phyloP scores from a whole-genome alignment of 805 yeast genomes.

The Komagataella mondaviorum region DNA sequence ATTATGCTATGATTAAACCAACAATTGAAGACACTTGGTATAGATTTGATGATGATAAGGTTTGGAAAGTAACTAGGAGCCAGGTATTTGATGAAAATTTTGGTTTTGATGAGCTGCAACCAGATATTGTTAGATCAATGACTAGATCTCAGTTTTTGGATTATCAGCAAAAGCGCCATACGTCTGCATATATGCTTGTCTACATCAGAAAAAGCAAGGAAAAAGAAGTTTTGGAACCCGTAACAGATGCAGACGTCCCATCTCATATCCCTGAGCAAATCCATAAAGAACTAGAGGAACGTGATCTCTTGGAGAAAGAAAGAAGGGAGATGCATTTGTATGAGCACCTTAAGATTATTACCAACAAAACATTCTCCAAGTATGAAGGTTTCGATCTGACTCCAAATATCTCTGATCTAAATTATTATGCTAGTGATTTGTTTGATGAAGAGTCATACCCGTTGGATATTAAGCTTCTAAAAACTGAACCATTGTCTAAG shows the following conservation, averaged over 20 bases:
- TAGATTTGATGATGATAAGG: slow-evolving; percentile 91
- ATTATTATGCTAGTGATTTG: slow-evolving; percentile 35
- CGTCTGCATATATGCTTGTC: slow-evolving; percentile 96
- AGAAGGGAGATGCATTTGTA: slow-evolving; percentile 62
- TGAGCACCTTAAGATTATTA: slow-evolving; percentile 41
- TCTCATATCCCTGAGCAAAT: slow-evolving; percentile 53
- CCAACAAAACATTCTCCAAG: slow-evolving; percentile 36
- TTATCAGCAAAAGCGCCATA: slow-evolving; percentile 61
- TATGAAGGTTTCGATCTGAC: slow-evolving; percentile 69
- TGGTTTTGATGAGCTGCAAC: slow-evolving; percentile 58
- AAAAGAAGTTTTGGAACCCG: slow-evolving; percentile 44
- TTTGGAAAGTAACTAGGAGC: slow-evolving; percentile 68
- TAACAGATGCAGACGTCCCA: slow-evolving; percentile 46
- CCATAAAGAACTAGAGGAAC: slow-evolving; percentile 41
- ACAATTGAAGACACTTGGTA: slow-evolving; percentile 60
- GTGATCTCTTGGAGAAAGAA: slow-evolving; percentile 34
- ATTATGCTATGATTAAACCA: slow-evolving; percentile 89
- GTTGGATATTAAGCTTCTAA: slow-evolving; percentile 33
- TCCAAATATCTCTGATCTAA: slow-evolving; percentile 36
- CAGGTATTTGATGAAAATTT: slow-evolving; percentile 89
- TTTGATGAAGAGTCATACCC: slow-evolving; percentile 36
- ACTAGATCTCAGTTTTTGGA: slow-evolving; percentile 49
- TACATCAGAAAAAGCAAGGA: slow-evolving; percentile 59
- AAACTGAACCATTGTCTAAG: slow-evolving; percentile 37
- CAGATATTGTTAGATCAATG: slow-evolving; percentile 32